These are phyloP conservation scores for Gentiana dahurica DNA, from an alignment of 257 asterid species.

Conservation along the genomic window DNA sequence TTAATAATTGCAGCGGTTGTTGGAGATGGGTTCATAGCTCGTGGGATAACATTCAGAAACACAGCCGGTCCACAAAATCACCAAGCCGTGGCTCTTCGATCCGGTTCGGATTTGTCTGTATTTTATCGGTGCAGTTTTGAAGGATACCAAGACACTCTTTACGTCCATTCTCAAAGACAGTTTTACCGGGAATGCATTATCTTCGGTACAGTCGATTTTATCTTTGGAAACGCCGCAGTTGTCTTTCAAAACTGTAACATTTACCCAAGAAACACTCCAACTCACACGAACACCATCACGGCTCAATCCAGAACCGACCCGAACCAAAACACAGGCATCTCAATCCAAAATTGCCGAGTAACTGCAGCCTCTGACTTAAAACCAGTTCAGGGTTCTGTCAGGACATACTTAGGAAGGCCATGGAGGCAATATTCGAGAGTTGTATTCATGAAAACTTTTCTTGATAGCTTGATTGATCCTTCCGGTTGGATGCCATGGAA, in stretches of 20 bases:
- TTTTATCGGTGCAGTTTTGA: slow-evolving; percentile 79
- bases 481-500: slow-evolving; percentile 88
- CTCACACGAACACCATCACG: slow-evolving; percentile 47
- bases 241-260: slow-evolving; percentile 74
- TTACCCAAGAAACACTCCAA: slow-evolving; percentile 55
- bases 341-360: slow-evolving; percentile 50
- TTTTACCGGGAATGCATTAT: slow-evolving; percentile 68
- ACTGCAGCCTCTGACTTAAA: slow-evolving; percentile 47
- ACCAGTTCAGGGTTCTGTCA: slow-evolving; percentile 36
- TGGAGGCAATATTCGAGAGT: slow-evolving; percentile 71
- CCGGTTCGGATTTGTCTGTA: slow-evolving; percentile 74
- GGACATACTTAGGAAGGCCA: slow-evolving; percentile 68
- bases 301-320: slow-evolving; percentile 82
- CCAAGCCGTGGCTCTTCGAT: slow-evolving; percentile 86
- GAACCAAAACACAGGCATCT: slow-evolving; percentile 69
- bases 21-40: slow-evolving; percentile 56
- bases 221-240: slow-evolving; percentile 82
- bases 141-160: slow-evolving; percentile 85
- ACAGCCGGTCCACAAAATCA: slow-evolving; percentile 65
- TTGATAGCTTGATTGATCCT: slow-evolving; percentile 49
- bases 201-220: slow-evolving; percentile 79
- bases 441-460: slow-evolving; percentile 40
- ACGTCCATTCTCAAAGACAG: slow-evolving; percentile 55
- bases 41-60: slow-evolving; percentile 65
- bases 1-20: slow-evolving; percentile 1